Evolutionary conservation across 1,139 yeast species (phyloP).

Genomic region (Suhomyces taliae): DNA sequence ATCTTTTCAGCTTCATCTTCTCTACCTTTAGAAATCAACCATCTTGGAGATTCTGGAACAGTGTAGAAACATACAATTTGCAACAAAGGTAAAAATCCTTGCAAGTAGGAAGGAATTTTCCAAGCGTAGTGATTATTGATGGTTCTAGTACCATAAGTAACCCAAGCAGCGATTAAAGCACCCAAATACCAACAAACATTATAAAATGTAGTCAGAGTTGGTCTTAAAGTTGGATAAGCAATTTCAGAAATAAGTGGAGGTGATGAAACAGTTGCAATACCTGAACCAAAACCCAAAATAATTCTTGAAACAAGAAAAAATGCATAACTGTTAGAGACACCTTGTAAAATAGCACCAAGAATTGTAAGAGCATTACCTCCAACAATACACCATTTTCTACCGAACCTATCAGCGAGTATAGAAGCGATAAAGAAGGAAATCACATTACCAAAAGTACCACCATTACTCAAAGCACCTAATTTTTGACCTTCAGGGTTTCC

Average conservation of each 20-base stretch:
- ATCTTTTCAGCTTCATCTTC: constrained; percentile 31
- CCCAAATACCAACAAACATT: constrained; percentile 49
- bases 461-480: constrained; percentile 24
- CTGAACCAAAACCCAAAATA: constrained; percentile 44
- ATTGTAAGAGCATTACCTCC: constrained; percentile 14
- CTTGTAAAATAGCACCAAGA: constrained; percentile 34
- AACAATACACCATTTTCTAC: constrained; percentile 34
- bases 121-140: constrained; percentile 33
- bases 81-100: constrained; percentile 35
- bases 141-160: constrained; percentile 47
- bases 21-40: constrained; percentile 37
- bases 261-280: constrained; percentile 39
- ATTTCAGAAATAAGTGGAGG: constrained; percentile 42
- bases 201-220: constrained; percentile 44
- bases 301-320: constrained; percentile 41
- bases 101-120: constrained; percentile 50
- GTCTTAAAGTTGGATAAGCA: constrained; percentile 51
- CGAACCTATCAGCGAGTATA: constrained; percentile 42
- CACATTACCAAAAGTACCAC: constrained; percentile 22
- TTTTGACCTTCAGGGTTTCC: constrained; percentile 19
- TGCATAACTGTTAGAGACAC: constrained; percentile 33
- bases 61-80: constrained; percentile 29
- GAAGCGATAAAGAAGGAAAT: constrained; percentile 29
- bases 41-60: constrained; percentile 53
- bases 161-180: constrained; percentile 56